Base-by-base conservation (phyloP, 345 rosid species). In the Linum lewisii region DNA sequence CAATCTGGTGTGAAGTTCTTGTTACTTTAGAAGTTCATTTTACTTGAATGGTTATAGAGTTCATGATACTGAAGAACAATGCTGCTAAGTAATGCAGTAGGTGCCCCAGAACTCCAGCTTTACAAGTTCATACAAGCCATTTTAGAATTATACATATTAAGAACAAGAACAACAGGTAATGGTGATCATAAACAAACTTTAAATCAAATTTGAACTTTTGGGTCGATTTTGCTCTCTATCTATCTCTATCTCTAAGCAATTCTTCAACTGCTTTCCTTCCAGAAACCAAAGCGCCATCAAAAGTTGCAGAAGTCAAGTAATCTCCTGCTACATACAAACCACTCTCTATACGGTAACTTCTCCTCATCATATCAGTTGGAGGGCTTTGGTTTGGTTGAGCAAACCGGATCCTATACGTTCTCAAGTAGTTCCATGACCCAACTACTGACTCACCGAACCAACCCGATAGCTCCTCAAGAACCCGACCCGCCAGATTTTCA, bases 301-400 rank as follows among this genome's bases (percentile, higher is more conserved):
- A 92, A 3, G 98, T 86, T 36, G 96, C 90, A 26, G 86, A 80
- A 19, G 88, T 84, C 78, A 84, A 54, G 50, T 84, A 75, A 74
- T 92, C 96, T 24, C 98, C 96, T 36, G 93, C 79, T 61, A 77
- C 52, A 34, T 81, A 92, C 20, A 92, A 62, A 24, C 84, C 82
- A 21, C 74, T 57, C 21, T 71, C 68, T 2, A 76, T 53, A 51
- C 68, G 60, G 0, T 92, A 82, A 44, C 61, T 69, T 66, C 86
- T 88, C 63, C 66, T 75, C 77, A 83, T 75, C 77, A 83, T 65
- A 64, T 85, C 78, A 15, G 88, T 86, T 0, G 98, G 98, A 0
- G 93, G 90, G 45, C 76, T 65, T 53, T 88, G 96, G 66, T 88
- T 88, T 15, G 98, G 96, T 54, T 92, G 96, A 0, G 98, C 96